phyloP scores from a whole-genome alignment of 192 early-diverging fungal species.

The Entomortierella parvispora region DNA sequence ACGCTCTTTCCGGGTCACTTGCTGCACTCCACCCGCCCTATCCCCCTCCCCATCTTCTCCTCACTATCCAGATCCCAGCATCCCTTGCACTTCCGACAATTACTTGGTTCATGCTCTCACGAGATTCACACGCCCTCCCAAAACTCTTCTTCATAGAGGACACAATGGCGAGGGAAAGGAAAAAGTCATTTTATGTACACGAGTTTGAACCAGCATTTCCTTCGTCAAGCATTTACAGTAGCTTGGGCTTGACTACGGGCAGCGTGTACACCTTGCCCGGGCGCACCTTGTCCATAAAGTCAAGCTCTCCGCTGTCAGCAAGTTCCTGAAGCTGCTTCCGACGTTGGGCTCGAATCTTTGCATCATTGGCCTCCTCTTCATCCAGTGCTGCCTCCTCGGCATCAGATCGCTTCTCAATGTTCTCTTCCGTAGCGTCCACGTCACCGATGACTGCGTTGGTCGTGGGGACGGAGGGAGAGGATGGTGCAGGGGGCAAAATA shows the following conservation, averaged over 20 bases:
- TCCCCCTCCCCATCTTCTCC: not conserved
- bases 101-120: too few relatives aligned
- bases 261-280: slow-evolving; percentile 23
- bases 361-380: slow-evolving; percentile 15
- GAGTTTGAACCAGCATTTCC: too few relatives aligned
- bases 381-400: slow-evolving; percentile 1
- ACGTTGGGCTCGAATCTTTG: slow-evolving; percentile 14
- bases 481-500: not conserved
- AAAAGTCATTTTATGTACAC: too few relatives aligned
- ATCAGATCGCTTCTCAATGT: not conserved
- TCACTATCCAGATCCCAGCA: too few relatives aligned
- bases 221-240: not conserved
- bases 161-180: too few relatives aligned
- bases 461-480: too few relatives aligned
- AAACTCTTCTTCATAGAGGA: too few relatives aligned
- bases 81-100: too few relatives aligned
- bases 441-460: not conserved
- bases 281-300: not conserved
- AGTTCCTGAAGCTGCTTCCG: slow-evolving; percentile 4
- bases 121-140: too few relatives aligned
- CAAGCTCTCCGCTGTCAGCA: slow-evolving; percentile 6
- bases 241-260: slow-evolving; percentile 41
- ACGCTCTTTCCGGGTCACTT: too few relatives aligned
- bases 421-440: not conserved
- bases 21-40: not conserved